phyloP scores from a whole-genome alignment of 139 green algal species.

The Coelastrella sp. region DNA sequence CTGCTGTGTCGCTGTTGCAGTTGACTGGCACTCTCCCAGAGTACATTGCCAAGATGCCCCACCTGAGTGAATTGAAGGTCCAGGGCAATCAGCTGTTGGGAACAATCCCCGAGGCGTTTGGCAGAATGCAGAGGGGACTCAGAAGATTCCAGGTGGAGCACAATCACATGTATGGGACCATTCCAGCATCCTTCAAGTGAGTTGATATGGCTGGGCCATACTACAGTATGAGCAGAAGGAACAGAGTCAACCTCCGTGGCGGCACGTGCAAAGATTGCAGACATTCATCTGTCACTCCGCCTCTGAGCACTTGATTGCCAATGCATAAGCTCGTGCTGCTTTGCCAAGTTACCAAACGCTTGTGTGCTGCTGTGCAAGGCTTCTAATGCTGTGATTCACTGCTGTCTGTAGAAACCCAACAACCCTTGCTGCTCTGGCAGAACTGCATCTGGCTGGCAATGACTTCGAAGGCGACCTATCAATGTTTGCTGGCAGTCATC shows the following conservation, averaged over 20 bases:
- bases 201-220: too few relatives aligned
- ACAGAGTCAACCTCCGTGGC: too few relatives aligned
- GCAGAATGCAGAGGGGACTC: constrained; percentile 26
- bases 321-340: too few relatives aligned
- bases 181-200: constrained; percentile 56
- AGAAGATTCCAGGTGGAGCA: constrained; percentile 49
- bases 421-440: neutral
- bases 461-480: constrained; percentile 54
- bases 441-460: constrained; percentile 55
- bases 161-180: constrained; percentile 61
- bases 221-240: too few relatives aligned
- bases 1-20: constrained; percentile 46
- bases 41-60: constrained; percentile 34
- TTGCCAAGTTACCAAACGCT: too few relatives aligned
- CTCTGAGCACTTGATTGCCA: too few relatives aligned
- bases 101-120: constrained; percentile 40
- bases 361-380: neutral
- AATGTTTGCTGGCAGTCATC: constrained; percentile 38
- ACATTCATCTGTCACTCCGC: too few relatives aligned
- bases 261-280: too few relatives aligned
- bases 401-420: neutral
- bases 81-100: constrained; percentile 55
- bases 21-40: constrained; percentile 56
- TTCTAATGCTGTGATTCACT: too few relatives aligned
- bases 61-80: constrained; percentile 59